Base-by-base conservation (phyloP, 208 protist genomes). In the Trypanosoma boissoni region DNA sequence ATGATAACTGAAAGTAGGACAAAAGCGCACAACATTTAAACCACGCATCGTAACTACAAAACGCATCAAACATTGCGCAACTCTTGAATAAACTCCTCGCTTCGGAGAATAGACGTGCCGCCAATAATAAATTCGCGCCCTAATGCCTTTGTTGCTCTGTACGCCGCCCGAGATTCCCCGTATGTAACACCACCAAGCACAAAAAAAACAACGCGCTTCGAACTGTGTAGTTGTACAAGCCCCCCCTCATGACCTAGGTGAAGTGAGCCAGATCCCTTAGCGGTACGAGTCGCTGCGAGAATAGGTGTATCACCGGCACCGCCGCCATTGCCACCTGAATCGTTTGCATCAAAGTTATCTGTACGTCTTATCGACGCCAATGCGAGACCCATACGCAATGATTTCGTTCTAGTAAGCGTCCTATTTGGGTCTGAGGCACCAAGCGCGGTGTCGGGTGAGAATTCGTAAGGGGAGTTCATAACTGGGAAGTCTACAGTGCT, bases 121-220 rank as follows among this genome's bases (percentile, higher is more conserved):
- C 86, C 86, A 23, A 90, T 65, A 52, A 93, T 82, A 43, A 74
- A 55, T 68, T 93, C 82, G 3, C 72, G 66, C 8, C 70, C 66
- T 8, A 61, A 64, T 20, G 69, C 51, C 60, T 78, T 74, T 37
- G 82, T 57, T 18, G 81, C 57, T 42, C 90, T 78, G 52, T 93
- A 93, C 21, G 80, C 86, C 1, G 78, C 70, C 7, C 82, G 62
- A 23, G 60, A 73, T 58, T 93, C 82, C 10, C 75, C 75, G 55
- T 68, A 88, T 14, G 86, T 93, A 27, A 83, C 71, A 32, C 83
- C 83, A 36, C 86, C 83, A 26, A 93, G 52, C 8, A 93, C 76
- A 68, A 93, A 89, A 12, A 93, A 31, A 5, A 93, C 74, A 46
- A 93, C 64, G 2, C 72, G 66, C 52, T 77, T 82, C 37, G 50